Base-by-base conservation (phyloP, 1,284 basidiomycete species). In the Singerocomus inundabilis region DNA sequence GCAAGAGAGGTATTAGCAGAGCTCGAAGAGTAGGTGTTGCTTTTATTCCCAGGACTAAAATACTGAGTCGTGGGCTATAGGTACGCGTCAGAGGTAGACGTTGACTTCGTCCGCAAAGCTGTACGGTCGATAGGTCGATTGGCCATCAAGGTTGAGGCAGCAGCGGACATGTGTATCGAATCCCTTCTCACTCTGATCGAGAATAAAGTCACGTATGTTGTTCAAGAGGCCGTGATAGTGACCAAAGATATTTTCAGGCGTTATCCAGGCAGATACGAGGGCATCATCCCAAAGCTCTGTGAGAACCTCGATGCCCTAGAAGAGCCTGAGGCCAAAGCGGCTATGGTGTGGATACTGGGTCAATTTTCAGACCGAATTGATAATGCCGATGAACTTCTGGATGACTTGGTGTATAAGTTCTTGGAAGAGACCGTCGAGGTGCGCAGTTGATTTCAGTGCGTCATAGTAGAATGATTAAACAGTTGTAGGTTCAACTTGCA, bases 341-440 rank as follows among this genome's bases (percentile, higher is more conserved):
- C 95, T 2, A 93, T 99, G 82, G 85, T 99, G 49, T 99, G 97
- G 97, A 95, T 99, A 61, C 79, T 99, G 45, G 97, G 97, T 1
- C 93, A 99, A 71, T 99, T 95, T 64, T 93, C 96, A 6, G 86
- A 99, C 66, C 82, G 88, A 60, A 99, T 99, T 54, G 93, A 98
- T 51, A 98, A 98, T 61, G 91, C 88, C 8, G 94, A 98, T 64
- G 95, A 99, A 61, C 78, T 99, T 42, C 77, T 99, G 62, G 94
- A 97, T 56, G 94, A 97, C 57, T 80, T 98, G 52, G 74, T 95
- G 39, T 95, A 90, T 57, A 87, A 82, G 2, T 99, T 99, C 74
- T 71, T 96, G 58, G 95, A 98, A 52, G 97, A 99, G 68, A 81
- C 87, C n/a, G 84, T 83, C 0, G 91, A 98, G 81, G 89, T 92